Conservation (phyloP, 1,284 basidiomycete species). For the Omphalotus olearius region DNA sequence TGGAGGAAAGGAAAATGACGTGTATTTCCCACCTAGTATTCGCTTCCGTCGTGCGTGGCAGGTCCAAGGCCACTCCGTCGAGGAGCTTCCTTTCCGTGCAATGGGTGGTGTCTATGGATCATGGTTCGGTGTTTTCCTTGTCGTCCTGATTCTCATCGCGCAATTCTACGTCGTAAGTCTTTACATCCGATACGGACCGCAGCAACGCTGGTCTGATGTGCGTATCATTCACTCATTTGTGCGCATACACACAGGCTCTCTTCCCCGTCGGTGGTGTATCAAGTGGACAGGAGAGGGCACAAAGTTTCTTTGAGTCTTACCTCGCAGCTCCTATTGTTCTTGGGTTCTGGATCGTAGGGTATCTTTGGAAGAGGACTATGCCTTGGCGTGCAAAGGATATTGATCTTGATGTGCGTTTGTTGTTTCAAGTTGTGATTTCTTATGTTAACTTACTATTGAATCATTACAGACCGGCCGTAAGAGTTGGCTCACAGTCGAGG, state of each 20-base stretch:
- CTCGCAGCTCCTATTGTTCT: slow-evolving; percentile 37
- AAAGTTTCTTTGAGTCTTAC: slow-evolving; percentile 35
- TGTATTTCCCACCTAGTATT: slow-evolving; percentile 23
- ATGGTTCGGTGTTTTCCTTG: slow-evolving; percentile 36
- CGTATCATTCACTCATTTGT: not conserved
- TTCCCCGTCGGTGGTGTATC: slow-evolving; percentile 24
- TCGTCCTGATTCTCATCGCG: slow-evolving; percentile 35
- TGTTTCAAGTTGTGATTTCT: not conserved
- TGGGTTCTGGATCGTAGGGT: slow-evolving; percentile 32
- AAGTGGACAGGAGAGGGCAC: slow-evolving; percentile 20
- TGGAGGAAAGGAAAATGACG: not conserved
- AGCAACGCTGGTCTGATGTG: too few relatives aligned
- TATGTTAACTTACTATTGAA: not conserved
- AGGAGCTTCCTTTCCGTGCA: slow-evolving; percentile 39
- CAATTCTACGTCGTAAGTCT: slow-evolving; percentile 36
- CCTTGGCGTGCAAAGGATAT: slow-evolving; percentile 34
- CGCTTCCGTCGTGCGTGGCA: slow-evolving; percentile 40
- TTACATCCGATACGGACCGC: not conserved
- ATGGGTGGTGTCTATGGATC: slow-evolving; percentile 39
- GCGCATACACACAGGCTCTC: slow-evolving; percentile 3
- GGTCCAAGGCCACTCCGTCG: slow-evolving; percentile 37
- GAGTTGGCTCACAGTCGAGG: slow-evolving; percentile 18
- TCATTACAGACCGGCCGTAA: slow-evolving; percentile 30
- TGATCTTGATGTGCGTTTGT: slow-evolving; percentile 31
- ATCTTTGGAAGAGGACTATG: slow-evolving; percentile 34